phyloP scores from a whole-genome alignment of 176 grass and related monocot genomes.

The Phragmites australis region DNA sequence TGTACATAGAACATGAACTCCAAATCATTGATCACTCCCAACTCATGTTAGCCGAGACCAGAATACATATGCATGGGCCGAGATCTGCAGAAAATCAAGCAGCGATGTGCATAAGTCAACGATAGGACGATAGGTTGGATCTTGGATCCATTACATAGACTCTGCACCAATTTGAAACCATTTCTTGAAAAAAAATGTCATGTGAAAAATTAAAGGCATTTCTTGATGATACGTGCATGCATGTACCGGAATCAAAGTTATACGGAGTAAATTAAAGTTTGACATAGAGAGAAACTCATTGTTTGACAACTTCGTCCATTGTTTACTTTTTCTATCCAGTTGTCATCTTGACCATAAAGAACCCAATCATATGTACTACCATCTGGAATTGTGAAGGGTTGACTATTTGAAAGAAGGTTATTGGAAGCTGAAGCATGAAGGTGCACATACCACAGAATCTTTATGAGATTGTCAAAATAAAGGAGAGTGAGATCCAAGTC shows the following conservation, averaged over 20 bases:
- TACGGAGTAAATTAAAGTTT: neutral
- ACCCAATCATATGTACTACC: neutral
- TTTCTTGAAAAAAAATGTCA: neutral
- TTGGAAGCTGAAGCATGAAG: neutral
- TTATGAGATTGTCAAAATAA: neutral
- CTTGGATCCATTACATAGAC: neutral
- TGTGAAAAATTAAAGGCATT: too few relatives aligned
- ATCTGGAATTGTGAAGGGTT: neutral
- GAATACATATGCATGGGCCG: too few relatives aligned
- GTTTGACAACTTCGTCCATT: neutral
- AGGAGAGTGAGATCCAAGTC: neutral
- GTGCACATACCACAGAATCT: neutral
- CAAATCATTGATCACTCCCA: too few relatives aligned
- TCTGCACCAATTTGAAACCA: neutral
- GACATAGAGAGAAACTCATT: neutral
- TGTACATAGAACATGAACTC: too few relatives aligned
- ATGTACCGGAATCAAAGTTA: neutral
- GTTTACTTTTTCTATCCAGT: neutral
- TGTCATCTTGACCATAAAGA: neutral
- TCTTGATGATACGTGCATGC: neutral
- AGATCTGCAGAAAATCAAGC: too few relatives aligned
- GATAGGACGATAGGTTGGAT: too few relatives aligned
- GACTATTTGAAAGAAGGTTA: neutral
- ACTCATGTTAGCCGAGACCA: too few relatives aligned
- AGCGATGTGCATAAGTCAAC: neutral